phyloP scores from a whole-genome alignment of 1,284 basidiomycete genomes.

The Malassezia obtusa region DNA sequence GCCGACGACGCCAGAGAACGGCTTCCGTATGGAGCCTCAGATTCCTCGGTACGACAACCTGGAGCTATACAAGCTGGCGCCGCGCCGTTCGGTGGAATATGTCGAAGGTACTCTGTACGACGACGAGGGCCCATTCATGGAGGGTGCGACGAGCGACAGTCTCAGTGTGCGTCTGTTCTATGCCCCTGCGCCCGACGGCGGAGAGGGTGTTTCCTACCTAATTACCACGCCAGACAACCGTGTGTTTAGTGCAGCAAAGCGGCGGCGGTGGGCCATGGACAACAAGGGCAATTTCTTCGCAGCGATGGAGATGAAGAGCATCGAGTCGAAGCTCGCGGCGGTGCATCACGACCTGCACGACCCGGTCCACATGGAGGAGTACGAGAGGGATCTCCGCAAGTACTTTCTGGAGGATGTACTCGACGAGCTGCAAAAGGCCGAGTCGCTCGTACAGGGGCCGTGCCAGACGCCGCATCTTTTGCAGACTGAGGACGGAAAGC shows the following conservation, averaged over 20 bases:
- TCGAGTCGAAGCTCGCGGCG: conserved; percentile 36
- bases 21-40: background rate
- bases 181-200: background rate
- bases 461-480: conserved; percentile 22
- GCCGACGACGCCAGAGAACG: conserved; percentile 1
- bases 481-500: conserved; percentile 35
- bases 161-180: conserved; percentile 42
- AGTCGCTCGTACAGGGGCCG: conserved; percentile 31
- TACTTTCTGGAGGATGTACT: conserved; percentile 32
- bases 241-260: conserved; percentile 43
- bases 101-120: conserved; percentile 46
- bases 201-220: conserved; percentile 24
- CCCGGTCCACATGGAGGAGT: conserved; percentile 22
- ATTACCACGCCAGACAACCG: conserved; percentile 47
- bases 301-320: conserved; percentile 46
- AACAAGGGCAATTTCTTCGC: conserved; percentile 39
- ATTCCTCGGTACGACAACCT: conserved; percentile 15
- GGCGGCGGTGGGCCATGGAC: conserved; percentile 46
- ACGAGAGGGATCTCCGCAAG: conserved; percentile 28
- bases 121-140: conserved; percentile 35
- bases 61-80: conserved; percentile 22
- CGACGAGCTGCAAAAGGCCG: conserved; percentile 43
- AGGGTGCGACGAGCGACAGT: conserved; percentile 40
- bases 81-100: conserved; percentile 24
- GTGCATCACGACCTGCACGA: conserved; percentile 19